Evolutionary conservation across 352 stramenopile species (phyloP).

Genomic region (Aphanomyces invadans): DNA sequence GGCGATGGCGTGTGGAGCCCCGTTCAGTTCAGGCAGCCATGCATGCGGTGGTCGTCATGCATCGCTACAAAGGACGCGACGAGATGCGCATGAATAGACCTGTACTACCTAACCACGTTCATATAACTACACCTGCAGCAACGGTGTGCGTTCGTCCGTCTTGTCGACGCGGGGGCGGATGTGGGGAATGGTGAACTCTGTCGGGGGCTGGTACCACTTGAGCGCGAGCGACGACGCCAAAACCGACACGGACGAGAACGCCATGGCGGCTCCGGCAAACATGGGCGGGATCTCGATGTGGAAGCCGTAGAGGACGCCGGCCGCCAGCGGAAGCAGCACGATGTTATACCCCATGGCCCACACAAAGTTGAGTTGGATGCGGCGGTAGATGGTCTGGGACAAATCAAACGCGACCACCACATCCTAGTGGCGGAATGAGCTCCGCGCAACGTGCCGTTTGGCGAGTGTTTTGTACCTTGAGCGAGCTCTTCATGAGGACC

Average conservation of each 20-base stretch:
- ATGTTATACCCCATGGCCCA: constrained; percentile 98
- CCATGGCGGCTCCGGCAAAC: constrained; percentile 94
- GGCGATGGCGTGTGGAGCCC: too few species aligned
- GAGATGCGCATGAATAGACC: too few species aligned
- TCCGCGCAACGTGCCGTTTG: not conserved
- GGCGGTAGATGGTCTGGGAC: constrained; percentile 91
- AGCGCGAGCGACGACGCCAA: constrained; percentile 92
- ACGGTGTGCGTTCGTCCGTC: constrained; percentile 1
- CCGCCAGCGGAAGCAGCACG: constrained; percentile 94
- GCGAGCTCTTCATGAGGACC: constrained; percentile 33
- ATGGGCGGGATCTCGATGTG: constrained; percentile 92
- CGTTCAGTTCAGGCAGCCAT: too few species aligned
- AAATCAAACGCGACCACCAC: constrained; percentile 97
- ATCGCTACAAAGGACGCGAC: too few species aligned
- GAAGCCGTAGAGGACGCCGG: constrained; percentile 94
- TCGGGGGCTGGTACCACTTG: constrained; percentile 82
- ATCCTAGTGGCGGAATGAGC: constrained; percentile 38
- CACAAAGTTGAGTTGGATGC: constrained; percentile 96
- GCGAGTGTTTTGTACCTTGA: not conserved
- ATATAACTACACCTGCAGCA: constrained; percentile 6
- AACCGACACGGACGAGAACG: constrained; percentile 94
- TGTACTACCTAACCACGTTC: too few species aligned
- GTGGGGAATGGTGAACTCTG: not conserved
- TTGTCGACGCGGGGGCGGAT: not conserved
- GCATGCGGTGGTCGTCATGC: too few species aligned